Evolutionary conservation across 1,284 basidiomycete species (phyloP).

Genomic region (Cryptococcus sp.): DNA sequence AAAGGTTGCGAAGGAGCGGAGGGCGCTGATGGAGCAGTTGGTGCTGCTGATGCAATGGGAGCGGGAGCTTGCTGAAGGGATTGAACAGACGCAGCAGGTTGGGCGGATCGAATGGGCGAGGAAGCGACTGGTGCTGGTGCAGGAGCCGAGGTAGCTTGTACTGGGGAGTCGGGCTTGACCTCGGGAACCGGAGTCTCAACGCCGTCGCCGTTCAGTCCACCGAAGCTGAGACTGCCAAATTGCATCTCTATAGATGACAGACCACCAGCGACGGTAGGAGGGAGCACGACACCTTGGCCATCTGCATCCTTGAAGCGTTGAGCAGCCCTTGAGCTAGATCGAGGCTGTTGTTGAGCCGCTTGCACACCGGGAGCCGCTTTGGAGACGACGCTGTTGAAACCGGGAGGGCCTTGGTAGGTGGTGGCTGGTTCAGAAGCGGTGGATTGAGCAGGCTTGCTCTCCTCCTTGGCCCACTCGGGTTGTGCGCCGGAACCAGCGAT

Average conservation of each 20-base stretch:
- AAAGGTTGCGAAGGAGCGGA: conserved; percentile 22
- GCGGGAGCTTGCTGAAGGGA: conserved; percentile 10
- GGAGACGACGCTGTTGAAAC: conserved; percentile 49
- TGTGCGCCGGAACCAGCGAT: conserved; percentile 41
- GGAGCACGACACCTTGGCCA: conserved; percentile 53
- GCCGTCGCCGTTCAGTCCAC: conserved; percentile 49
- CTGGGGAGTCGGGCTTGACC: conserved; percentile 25
- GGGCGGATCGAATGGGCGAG: conserved; percentile 19
- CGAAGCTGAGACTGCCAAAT: conserved; percentile 55
- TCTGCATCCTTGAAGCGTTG: conserved; percentile 51
- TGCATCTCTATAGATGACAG: conserved; percentile 51
- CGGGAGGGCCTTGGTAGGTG: conserved; percentile 53
- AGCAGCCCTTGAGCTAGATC: conserved; percentile 50
- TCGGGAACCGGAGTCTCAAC: conserved; percentile 43
- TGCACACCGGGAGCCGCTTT: conserved; percentile 27
- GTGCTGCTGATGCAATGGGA: conserved; percentile 23
- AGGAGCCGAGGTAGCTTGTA: conserved; percentile 22
- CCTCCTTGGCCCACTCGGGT: conserved; percentile 28
- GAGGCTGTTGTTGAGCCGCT: conserved; percentile 25
- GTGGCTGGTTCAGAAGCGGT: conserved; percentile 44
- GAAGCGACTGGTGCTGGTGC: conserved; percentile 13
- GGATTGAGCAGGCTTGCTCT: conserved; percentile 14
- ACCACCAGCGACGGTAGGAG: conserved; percentile 38
- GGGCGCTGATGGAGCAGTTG: conserved; percentile 19
- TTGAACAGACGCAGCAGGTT: conserved; percentile 17